Evolutionary conservation across 2,329 filamentous ascomycete genomes (phyloP).

Genomic region (Venturia nashicola): DNA sequence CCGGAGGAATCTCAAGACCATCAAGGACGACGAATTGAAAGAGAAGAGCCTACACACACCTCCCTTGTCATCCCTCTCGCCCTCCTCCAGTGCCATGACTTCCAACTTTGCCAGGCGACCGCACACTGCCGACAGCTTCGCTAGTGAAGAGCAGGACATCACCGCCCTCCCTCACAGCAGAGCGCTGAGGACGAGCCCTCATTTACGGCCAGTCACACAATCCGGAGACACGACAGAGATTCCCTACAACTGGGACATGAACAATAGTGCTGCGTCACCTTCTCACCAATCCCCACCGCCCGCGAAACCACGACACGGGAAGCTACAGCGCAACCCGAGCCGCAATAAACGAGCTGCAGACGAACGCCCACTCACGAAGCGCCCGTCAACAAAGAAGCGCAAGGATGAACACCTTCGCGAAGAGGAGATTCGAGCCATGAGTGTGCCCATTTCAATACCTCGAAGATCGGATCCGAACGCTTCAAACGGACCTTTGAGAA

Average conservation of each 20-base stretch:
- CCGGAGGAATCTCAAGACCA: not conserved
- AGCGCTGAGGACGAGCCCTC: slow-evolving; percentile 32
- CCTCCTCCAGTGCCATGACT: not conserved
- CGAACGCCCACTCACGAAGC: slow-evolving; percentile 45
- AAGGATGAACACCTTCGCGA: slow-evolving; percentile 68
- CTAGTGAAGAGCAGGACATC: slow-evolving; percentile 24
- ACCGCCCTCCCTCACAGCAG: slow-evolving; percentile 32
- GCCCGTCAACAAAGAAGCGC: slow-evolving; percentile 61
- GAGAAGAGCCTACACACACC: not conserved
- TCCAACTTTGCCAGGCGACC: not conserved
- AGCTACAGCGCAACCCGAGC: slow-evolving; percentile 32
- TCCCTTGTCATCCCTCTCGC: not conserved
- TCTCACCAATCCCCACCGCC: slow-evolving; percentile 24
- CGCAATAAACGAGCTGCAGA: slow-evolving; percentile 45
- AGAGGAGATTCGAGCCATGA: slow-evolving; percentile 81
- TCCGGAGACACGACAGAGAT: slow-evolving; percentile 24
- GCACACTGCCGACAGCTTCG: not conserved
- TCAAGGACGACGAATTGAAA: not conserved
- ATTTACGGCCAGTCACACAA: slow-evolving; percentile 30
- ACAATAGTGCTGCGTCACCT: not conserved
- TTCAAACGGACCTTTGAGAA: slow-evolving; percentile 46
- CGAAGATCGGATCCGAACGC: slow-evolving; percentile 46
- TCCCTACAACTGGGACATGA: slow-evolving; percentile 23
- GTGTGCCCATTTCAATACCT: slow-evolving; percentile 49
- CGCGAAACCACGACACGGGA: slow-evolving; percentile 27